Percentiles rank a stretch among this genome's conserved stretches.
These are phyloP conservation scores for Cryomyces minteri DNA, from an alignment of 495 filamentous ascomycete genomes.

Conservation along the genomic window DNA sequence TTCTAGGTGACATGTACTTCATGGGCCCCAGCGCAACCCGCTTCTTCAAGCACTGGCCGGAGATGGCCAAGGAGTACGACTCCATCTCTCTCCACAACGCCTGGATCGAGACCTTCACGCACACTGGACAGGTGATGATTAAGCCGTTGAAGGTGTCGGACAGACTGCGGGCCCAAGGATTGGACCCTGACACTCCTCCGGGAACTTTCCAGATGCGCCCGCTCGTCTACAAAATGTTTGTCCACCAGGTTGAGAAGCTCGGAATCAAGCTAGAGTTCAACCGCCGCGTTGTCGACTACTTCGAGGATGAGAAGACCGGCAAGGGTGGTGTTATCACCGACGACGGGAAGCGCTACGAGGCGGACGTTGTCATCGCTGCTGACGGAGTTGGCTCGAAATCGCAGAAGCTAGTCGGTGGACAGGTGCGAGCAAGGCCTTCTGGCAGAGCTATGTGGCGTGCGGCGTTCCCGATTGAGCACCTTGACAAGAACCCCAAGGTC, in stretches of 20 bases:
- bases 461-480: slow-evolving; percentile 23
- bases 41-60: slow-evolving; percentile 38
- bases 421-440: slow-evolving; percentile 27
- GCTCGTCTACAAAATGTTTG: slow-evolving; percentile 36
- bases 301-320: slow-evolving; percentile 23
- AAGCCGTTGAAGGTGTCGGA: slow-evolving; percentile 11
- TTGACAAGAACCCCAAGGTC: slow-evolving; percentile 17
- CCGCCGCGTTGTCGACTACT: slow-evolving; percentile 30
- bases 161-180: slow-evolving; percentile 16
- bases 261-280: slow-evolving; percentile 34
- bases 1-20: slow-evolving; percentile 34
- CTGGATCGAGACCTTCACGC: slow-evolving; percentile 33
- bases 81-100: slow-evolving; percentile 25
- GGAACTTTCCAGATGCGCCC: slow-evolving; percentile 27
- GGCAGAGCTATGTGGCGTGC: slow-evolving; percentile 36
- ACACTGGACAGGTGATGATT: slow-evolving; percentile 29
- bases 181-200: slow-evolving; percentile 21
- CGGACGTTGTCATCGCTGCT: slow-evolving; percentile 39
- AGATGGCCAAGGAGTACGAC: slow-evolving; percentile 28
- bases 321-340: slow-evolving; percentile 28
- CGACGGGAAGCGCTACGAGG: slow-evolving; percentile 29
- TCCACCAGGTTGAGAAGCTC: slow-evolving; percentile 28
- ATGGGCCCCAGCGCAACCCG: slow-evolving; percentile 27
- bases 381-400: slow-evolving; percentile 38
- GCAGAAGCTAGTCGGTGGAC: slow-evolving; percentile 28